These are phyloP conservation scores for Perilla frutescens DNA, from an alignment of 257 asterid species.

Conservation along the genomic window DNA sequence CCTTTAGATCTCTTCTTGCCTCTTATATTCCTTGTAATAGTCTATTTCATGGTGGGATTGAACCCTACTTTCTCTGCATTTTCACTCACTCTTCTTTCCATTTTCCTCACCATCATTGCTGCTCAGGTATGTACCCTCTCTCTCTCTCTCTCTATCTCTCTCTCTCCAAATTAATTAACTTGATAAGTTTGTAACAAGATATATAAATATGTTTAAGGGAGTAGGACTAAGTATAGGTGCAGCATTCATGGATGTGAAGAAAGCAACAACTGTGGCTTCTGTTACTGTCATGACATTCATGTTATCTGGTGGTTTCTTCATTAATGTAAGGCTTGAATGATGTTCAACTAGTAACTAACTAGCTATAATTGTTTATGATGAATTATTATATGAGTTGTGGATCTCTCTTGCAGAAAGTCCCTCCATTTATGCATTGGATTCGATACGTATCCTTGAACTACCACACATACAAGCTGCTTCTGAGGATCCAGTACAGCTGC, in stretches of 20 bases:
- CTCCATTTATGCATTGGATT: conserved; percentile 47
- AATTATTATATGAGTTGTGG: not conserved
- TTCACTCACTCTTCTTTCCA: conserved; percentile 39
- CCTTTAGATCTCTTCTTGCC: conserved; percentile 52
- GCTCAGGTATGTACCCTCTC: conserved; percentile 42
- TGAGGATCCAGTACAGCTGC: conserved; percentile 48
- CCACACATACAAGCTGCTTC: conserved; percentile 50
- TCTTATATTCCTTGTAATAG: conserved; percentile 39
- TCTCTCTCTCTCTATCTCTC: no score
- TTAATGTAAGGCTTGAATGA: conserved; percentile 32
- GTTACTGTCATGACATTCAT: conserved; percentile 53
- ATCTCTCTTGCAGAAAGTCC: conserved; percentile 47
- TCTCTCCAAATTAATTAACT: no score
- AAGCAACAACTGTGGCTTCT: conserved; percentile 57
- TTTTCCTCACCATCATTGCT: conserved; percentile 49
- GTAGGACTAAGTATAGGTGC: conserved; percentile 54
- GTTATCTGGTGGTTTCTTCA: conserved; percentile 53
- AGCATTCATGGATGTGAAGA: conserved; percentile 52
- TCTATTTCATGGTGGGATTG: conserved; percentile 54
- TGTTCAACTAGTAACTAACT: no score
- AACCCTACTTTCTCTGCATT: conserved; percentile 46
- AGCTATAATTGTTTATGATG: no score
- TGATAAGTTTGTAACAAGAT: not conserved
- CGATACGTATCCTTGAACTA: conserved; percentile 49
- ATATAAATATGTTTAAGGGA: conserved; percentile 30